phyloP scores from a whole-genome alignment of 768 basidiomycete species.

The Naematelia encephala region DNA sequence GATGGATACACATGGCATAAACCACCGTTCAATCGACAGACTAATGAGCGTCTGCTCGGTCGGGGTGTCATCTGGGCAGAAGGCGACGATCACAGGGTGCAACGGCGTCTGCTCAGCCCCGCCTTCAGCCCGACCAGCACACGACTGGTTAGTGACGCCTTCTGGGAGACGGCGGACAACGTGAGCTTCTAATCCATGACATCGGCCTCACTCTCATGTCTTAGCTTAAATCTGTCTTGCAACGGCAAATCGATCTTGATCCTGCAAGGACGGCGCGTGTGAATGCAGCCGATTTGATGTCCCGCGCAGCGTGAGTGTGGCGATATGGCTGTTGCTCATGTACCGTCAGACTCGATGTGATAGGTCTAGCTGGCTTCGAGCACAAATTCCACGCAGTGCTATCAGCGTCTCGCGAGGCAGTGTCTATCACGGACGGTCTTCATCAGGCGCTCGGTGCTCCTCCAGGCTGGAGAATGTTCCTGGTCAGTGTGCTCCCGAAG shows the following conservation, averaged over 20 bases:
- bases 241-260: neutral
- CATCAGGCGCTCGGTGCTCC: neutral
- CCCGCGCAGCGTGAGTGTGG: neutral
- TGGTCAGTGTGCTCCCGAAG: neutral
- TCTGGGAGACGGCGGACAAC: neutral
- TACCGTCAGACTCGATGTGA: slow-evolving; percentile 1
- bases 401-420: neutral
- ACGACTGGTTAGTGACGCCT: neutral
- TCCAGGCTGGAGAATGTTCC: neutral
- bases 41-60: slow-evolving; percentile 1
- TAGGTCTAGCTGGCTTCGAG: neutral
- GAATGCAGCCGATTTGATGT: slow-evolving; percentile 1
- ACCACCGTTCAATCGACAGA: neutral
- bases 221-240: neutral
- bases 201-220: neutral
- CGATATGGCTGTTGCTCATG: neutral
- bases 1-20: neutral
- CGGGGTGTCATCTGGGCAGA: slow-evolving; percentile 1
- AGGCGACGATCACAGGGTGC: neutral
- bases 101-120: slow-evolving; percentile 1
- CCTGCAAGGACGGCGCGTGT: neutral
- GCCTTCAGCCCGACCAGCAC: neutral
- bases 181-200: neutral
- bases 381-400: neutral
- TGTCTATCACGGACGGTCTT: neutral